These are phyloP conservation scores for Myxozyma melibiosi DNA, from an alignment of 805 yeast genomes.

Conservation along the genomic window DNA sequence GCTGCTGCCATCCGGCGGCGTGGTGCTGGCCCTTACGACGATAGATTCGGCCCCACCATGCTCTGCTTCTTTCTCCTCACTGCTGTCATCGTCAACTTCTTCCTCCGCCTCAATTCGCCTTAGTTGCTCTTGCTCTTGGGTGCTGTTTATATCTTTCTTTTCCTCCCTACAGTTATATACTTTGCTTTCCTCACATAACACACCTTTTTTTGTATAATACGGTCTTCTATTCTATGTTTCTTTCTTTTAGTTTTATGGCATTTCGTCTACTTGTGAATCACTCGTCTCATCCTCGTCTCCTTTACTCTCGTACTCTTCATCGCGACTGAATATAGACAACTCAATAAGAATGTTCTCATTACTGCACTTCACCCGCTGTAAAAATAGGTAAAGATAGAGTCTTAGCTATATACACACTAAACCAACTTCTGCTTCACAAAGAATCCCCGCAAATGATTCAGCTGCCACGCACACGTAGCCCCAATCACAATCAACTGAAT, in stretches of 20 bases:
- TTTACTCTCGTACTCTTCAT: too few relatives aligned
- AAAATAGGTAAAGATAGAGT: background rate
- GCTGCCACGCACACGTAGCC: conserved; percentile 73
- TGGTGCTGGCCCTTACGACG: conserved; percentile 99
- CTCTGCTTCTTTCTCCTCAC: conserved; percentile 88
- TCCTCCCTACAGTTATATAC: background rate
- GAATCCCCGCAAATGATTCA: conserved; percentile 75
- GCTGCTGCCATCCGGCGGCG: conserved; percentile 97
- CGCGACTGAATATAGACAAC: too few relatives aligned
- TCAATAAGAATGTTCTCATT: too few relatives aligned
- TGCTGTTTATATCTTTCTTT: conserved; percentile 64
- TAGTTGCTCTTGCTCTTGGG: too few relatives aligned
- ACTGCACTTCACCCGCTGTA: too few relatives aligned
- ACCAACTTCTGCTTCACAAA: conserved; percentile 86
- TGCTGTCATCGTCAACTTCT: conserved; percentile 91
- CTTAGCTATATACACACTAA: conserved; percentile 36
- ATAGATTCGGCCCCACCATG: conserved; percentile 97
- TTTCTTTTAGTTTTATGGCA: background rate
- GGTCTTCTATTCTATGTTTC: background rate
- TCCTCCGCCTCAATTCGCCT: conserved; percentile 62
- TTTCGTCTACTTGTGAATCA: too few relatives aligned
- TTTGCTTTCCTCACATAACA: background rate
- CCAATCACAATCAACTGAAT: conserved; percentile 69
- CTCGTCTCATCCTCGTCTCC: too few relatives aligned
- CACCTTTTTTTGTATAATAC: background rate